Percentiles rank a stretch among this genome's conserved stretches.
Conservation (phyloP, 176 grass and related monocot species). For the Hsuehochloa calcarea region DNA sequence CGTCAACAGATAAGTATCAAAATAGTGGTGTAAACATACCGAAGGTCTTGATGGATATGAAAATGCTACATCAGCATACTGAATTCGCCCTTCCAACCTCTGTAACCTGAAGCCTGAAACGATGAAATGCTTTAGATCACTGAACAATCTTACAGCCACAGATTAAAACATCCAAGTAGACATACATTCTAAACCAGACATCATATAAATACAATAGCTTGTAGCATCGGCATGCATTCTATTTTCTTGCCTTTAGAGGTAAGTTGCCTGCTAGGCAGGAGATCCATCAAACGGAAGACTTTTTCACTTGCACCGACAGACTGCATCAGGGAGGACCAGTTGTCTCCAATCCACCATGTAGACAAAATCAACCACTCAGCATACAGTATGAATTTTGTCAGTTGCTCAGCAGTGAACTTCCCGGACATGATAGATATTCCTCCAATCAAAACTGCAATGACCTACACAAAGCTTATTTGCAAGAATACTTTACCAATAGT, state of each 20-base stretch:
- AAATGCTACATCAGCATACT: slow-evolving; percentile 86
- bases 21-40: slow-evolving; percentile 42
- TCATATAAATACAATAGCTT: neutral
- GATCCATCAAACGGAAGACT: slow-evolving; percentile 92
- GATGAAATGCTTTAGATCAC: slow-evolving; percentile 14
- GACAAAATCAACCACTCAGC: slow-evolving; percentile 97
- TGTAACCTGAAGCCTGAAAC: slow-evolving; percentile 61
- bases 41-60: slow-evolving; percentile 81
- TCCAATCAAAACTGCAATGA: slow-evolving; percentile 94
- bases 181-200: neutral
- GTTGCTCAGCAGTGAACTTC: slow-evolving; percentile 77
- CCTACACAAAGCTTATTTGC: slow-evolving; percentile 84
- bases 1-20: slow-evolving; percentile 19
- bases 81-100: slow-evolving; percentile 64
- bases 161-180: neutral
- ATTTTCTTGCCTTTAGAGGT: slow-evolving; percentile 69
- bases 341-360: slow-evolving; percentile 98
- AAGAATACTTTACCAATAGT: slow-evolving; percentile 51
- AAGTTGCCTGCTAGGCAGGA: slow-evolving; percentile 68
- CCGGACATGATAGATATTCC: slow-evolving; percentile 92
- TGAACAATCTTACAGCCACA: neutral
- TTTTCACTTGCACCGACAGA: slow-evolving; percentile 98
- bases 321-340: slow-evolving; percentile 97
- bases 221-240: neutral
- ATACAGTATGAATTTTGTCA: slow-evolving; percentile 97